phyloP scores from a whole-genome alignment of 352 stramenopile species.

The Paralagenidium karlingii region DNA sequence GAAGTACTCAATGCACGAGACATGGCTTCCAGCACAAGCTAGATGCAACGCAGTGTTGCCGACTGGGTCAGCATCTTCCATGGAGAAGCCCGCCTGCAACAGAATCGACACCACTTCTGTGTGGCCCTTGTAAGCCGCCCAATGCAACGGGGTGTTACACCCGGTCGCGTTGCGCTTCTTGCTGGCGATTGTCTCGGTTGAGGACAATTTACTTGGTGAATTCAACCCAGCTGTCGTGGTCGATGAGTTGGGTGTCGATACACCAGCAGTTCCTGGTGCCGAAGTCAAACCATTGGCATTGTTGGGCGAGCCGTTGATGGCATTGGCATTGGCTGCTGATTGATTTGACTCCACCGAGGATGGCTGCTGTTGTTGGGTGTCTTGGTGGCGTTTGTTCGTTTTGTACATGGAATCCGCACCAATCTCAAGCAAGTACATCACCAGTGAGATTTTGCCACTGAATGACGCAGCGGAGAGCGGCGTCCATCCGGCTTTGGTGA shows the following conservation, averaged over 20 bases:
- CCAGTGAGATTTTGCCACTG: conserved; percentile 36
- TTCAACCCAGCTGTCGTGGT: neutral
- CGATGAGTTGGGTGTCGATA: neutral
- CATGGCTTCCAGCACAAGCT: conserved; percentile 51
- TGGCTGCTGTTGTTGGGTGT: conserved; percentile 6
- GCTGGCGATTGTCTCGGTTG: neutral
- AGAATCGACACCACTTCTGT: conserved; percentile 47
- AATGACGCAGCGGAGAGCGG: conserved; percentile 50
- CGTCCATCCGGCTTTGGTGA: conserved; percentile 70
- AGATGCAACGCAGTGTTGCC: conserved; percentile 69
- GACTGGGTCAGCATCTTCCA: conserved; percentile 47
- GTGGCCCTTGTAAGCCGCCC: conserved; percentile 78
- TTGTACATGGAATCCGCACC: conserved; percentile 65
- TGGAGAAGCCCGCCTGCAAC: conserved; percentile 47
- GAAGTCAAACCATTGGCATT: neutral
- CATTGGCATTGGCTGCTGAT: neutral
- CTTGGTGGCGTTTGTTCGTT: conserved; percentile 12
- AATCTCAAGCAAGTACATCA: conserved; percentile 56
- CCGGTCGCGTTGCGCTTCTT: conserved; percentile 11
- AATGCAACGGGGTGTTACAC: conserved; percentile 69
- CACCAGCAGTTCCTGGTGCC: neutral
- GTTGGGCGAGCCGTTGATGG: neutral
- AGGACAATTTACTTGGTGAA: neutral
- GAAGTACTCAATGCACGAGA: conserved; percentile 52
- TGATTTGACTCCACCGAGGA: neutral